Base-by-base conservation (phyloP, 805 yeast genomes). In the Candida methanosorbosa region DNA sequence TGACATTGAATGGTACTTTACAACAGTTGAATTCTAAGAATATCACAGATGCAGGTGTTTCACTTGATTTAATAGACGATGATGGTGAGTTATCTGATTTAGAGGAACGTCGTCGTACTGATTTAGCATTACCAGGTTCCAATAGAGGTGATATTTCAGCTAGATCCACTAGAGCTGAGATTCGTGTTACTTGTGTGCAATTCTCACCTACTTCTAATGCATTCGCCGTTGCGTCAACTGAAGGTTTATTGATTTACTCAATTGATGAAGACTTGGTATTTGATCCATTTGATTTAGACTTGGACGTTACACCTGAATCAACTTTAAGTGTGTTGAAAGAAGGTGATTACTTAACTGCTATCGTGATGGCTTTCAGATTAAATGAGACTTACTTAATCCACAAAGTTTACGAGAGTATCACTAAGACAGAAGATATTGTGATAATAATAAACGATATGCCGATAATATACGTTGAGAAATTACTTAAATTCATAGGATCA, bases 191-290 rank as follows among this genome's bases (percentile, higher is more conserved):
- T 3, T 65, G 81, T 3, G 69, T 92, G 20, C 71, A 69, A 45
- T 92, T 88, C 50, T 84, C 95, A 2, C 98, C 98, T 15, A 81
- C 96, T 0, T 81, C 94, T 2, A 68, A 81, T 16, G 77, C 94
- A 23, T 92, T 92, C 66, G 92, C 95, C 1, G 95, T 94, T 28
- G 92, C 96, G 0, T 79, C 96, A 1, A 92, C 98, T 0, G 97
- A 90, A 56, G 98, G 98, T 8, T 63, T 92, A 30, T 63, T 87
- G 37, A 65, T 92, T 2, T 92, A 73, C 54, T 80, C 95, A 2
- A 72, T 87, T 27, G 94, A 90, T 56, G 78, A 78, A 33, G 63
- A 73, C 9, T 59, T 80, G 33, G 62, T 78, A 20, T 92, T 92
- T 53, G 98, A 92, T 64, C 98, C 98, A 23, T 85, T 85, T 54